Base-by-base conservation (phyloP, 805 yeast species). In the Saccharomycopsis sp. region DNA sequence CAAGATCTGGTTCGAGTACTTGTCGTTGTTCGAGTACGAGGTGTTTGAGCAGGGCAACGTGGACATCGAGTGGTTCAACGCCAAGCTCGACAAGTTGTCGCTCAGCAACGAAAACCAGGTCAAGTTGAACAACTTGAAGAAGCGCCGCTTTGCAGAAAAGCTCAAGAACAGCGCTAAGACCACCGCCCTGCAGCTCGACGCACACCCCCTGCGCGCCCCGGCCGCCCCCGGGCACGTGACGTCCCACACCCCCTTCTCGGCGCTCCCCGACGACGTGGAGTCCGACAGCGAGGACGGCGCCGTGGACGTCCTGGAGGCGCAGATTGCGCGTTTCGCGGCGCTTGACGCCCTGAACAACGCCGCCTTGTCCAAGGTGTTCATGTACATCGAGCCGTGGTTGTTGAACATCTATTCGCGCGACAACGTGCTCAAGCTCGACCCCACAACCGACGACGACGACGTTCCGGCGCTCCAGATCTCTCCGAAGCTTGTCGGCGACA, bases 1-100 rank as follows among this genome's bases (percentile, higher is more conserved):
- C 55, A 83, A 81, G 21, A 70, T 82, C 47, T 90, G 97, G 92
- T 75, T 94, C 52, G 82, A 84, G 44, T 80, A 81, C 63, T 73
- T 94, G 55, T 82, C 94, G 3, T 79, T 81, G 62, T 91, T 91
- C 66, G 99, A 94, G 70, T 74, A 84, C 62, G 88, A 86, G 70
- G 85, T 87, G 68, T 94, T 92, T 66, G 98, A 94, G 71, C 84
- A 79, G 62, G 83, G 84, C 55, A 89, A 87, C 61, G 75, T 89
- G 57, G 97, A 91, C 70, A 83, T 89, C 37, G 94, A 87, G 61
- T 91, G 97, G 97, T 89, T 90, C 71, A 90, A 90, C 71, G 80
- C 85, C 66, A 88, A 88, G 66, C 78, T 92, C 61, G 95, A 88
- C 63, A 85, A 85, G 66, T 83, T 88, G 57, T 86, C 92, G 3